Base-by-base conservation (phyloP, 106 monocot genomes). In the Apostasia ramifera region DNA sequence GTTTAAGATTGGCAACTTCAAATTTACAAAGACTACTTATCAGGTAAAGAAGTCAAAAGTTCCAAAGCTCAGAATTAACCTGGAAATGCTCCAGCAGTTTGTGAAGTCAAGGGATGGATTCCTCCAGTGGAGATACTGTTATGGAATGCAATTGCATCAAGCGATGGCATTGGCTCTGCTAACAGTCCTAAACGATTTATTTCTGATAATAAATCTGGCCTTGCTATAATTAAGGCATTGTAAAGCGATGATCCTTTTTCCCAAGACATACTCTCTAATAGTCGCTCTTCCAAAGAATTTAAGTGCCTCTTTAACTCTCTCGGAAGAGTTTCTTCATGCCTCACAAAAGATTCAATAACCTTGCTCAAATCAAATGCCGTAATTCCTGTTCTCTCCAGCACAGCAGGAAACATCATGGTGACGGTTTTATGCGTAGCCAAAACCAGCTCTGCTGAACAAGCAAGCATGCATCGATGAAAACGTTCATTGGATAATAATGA, bases 361-460 rank as follows among this genome's bases (percentile, higher is more conserved):
- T 90, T 98, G 77, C 87, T 90, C 81, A 98, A 77, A 81, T 98
- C 97, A 87, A 98, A 98, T 46, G 97, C 86, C 43, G 97, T 98
- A 59, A 98, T 82, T 50, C 97, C 97, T 57, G 92, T 83, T 69
- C 77, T 85, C 69, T 93, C 90, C 74, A 98, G 69, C 54, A 93
- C 86, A 68, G 78, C 89, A 73, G 89, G 92, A 90, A 98, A 93
- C 82, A 92, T 98, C 82, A 93, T 89, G n/a, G 81, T 83, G 37
- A 92, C 89, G 6, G 92, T 87, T 57, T 90, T 98, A 65, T 98
- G 97, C 5, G 97, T 92, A 44, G 97, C 92, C 75, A 98, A 73
- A 74, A 98, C 92, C 48, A 98, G 67, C 68, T 98, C 97, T 47
- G 97, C 82, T 48, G 92, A 84, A 75, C 97, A 98, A 63, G 97